phyloP scores from a whole-genome alignment of 73 alveolate genomes.

The Breviolum minutum region DNA sequence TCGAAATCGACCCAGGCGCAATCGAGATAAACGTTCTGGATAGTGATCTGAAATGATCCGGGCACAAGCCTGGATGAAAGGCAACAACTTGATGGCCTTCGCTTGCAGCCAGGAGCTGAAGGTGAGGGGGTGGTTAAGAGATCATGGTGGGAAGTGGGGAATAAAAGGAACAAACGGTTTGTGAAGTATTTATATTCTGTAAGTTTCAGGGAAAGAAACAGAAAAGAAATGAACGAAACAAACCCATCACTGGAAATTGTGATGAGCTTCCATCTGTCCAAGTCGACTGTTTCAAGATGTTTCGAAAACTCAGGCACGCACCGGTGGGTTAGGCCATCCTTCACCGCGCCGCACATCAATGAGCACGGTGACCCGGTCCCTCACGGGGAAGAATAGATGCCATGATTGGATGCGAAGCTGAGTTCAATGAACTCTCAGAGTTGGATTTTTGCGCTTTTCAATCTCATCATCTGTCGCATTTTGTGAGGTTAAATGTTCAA shows the following conservation, averaged over 20 bases:
- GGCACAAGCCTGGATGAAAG: conserved; percentile 85
- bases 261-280: too few relatives aligned
- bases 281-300: too few relatives aligned
- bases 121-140: background rate
- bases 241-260: too few relatives aligned
- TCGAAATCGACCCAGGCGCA: conserved; percentile 21
- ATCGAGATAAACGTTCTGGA: conserved; percentile 64
- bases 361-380: conserved; percentile 93
- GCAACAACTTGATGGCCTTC: conserved; percentile 74
- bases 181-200: background rate
- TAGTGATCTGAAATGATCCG: conserved; percentile 71
- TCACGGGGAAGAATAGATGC: background rate
- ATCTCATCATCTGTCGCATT: background rate
- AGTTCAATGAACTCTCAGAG: background rate
- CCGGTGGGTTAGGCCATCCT: conserved; percentile 93
- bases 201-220: too few relatives aligned
- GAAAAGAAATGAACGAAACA: too few relatives aligned
- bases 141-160: too few relatives aligned
- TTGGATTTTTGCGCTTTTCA: background rate
- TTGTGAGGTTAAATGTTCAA: too few relatives aligned
- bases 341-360: conserved; percentile 89
- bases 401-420: background rate
- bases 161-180: background rate
- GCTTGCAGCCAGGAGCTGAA: background rate
- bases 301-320: too few relatives aligned